A percentile compares a stretch with the other conserved stretches of the same genome.
These are phyloP conservation scores for Abortiporus biennis DNA, from an alignment of 1,284 basidiomycete genomes.

Conservation along the genomic window DNA sequence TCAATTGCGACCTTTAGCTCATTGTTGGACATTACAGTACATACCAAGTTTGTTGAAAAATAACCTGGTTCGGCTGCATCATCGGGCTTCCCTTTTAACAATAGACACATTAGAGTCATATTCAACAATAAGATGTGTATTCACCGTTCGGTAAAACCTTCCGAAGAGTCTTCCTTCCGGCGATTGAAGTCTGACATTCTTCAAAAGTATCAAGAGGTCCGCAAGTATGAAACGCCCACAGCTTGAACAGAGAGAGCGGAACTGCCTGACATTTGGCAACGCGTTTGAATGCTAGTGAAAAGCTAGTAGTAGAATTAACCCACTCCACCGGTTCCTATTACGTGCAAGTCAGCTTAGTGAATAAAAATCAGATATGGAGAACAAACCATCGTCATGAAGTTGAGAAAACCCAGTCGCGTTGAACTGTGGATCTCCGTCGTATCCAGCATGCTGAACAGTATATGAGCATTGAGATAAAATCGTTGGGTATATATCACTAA, in stretches of 20 bases:
- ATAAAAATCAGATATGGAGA: slow-evolving; percentile 10
- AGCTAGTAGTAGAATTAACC: background rate
- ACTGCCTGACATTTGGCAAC: too few species aligned
- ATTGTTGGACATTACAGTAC: too few species aligned
- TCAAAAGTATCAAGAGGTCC: slow-evolving; percentile 34
- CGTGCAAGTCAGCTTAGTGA: background rate
- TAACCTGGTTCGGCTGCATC: slow-evolving; percentile 58
- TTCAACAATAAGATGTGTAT: background rate
- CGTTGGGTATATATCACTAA: slow-evolving; percentile 19
- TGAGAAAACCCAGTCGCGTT: slow-evolving; percentile 58
- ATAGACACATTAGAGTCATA: background rate
- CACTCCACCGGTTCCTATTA: slow-evolving; percentile 15
- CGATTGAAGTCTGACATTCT: slow-evolving; percentile 40
- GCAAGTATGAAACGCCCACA: slow-evolving; percentile 48
- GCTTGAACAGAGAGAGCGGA: slow-evolving; percentile 56
- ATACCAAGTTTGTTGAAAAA: slow-evolving; percentile 52
- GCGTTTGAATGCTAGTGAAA: background rate
- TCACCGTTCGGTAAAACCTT: slow-evolving; percentile 40
- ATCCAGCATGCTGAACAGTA: slow-evolving; percentile 48
- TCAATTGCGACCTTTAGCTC: too few species aligned
- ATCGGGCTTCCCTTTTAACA: slow-evolving; percentile 41
- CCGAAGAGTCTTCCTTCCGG: slow-evolving; percentile 36
- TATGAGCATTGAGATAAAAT: background rate
- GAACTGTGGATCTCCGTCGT: slow-evolving; percentile 38
- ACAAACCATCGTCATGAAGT: slow-evolving; percentile 59